Evolutionary conservation across 2,329 filamentous ascomycete genomes (phyloP).

Genomic region (Hypoxylon sp.): DNA sequence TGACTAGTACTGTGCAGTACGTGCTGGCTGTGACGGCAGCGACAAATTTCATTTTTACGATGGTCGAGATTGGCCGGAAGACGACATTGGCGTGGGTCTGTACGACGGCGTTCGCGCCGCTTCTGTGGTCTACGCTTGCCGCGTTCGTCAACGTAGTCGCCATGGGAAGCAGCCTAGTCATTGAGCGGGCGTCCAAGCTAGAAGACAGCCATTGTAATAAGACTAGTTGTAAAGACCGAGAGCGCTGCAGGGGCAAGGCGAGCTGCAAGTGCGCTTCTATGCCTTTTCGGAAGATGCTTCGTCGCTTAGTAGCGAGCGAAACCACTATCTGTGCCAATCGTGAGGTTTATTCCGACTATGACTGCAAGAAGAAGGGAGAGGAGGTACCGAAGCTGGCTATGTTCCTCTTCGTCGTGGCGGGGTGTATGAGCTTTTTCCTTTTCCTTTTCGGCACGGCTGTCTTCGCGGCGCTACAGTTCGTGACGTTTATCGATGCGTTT

Average conservation of each 20-base stretch:
- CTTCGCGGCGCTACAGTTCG: not conserved
- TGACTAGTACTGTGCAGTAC: not conserved
- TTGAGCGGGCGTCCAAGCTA: not conserved
- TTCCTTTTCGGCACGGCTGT: not conserved
- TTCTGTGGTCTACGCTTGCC: not conserved
- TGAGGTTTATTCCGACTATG: not conserved
- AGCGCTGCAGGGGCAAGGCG: not conserved
- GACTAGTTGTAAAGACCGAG: not conserved
- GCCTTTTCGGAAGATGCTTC: not conserved
- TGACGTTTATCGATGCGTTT: not conserved
- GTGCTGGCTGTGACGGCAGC: not conserved
- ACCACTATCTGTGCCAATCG: not conserved
- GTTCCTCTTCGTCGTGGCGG: not conserved
- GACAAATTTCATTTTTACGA: not conserved
- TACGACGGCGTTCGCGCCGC: constrained; percentile 7
- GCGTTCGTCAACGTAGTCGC: not conserved
- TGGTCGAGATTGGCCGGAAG: constrained; percentile 8
- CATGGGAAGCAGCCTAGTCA: not conserved
- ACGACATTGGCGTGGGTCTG: constrained; percentile 12
- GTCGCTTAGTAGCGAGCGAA: not conserved
- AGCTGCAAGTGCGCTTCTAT: too few relatives aligned
- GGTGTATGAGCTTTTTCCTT: not conserved
- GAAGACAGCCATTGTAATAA: not conserved
- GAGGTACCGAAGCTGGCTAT: not conserved
- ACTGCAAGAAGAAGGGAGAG: not conserved